Evolutionary conservation across 371 early-diverging fungal genomes (phyloP).

Genomic region (Circinella minor): DNA sequence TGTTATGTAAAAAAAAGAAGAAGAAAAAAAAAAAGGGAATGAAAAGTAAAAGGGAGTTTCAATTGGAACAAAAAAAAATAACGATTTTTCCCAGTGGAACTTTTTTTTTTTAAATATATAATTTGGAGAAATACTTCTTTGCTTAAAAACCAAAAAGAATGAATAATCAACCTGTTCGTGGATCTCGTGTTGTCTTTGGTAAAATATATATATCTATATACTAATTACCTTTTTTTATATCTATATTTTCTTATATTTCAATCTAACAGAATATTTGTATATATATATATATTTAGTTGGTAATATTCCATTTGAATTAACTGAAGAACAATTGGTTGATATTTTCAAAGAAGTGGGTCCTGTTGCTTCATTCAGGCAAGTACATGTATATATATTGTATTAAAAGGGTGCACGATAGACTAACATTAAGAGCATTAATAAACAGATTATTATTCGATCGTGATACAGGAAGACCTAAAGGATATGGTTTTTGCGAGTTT

Average conservation of each 20-base stretch:
- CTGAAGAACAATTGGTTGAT: conserved; percentile 89
- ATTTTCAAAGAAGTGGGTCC: conserved; percentile 92
- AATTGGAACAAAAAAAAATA: too few relatives aligned
- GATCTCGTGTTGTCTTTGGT: conserved; percentile 66
- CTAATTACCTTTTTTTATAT: neutral
- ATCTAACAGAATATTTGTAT: neutral
- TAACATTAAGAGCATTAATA: neutral
- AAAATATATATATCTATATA: neutral
- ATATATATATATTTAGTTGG: conserved; percentile 56
- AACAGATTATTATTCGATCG: conserved; percentile 81
- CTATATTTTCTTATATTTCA: too few relatives aligned
- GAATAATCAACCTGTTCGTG: conserved; percentile 43
- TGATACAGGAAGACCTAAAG: conserved; percentile 87
- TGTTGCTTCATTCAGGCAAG: conserved; percentile 75
- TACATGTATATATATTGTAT: neutral
- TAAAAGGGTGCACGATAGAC: neutral
- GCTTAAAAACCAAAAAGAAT: too few relatives aligned
- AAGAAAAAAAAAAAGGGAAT: too few relatives aligned
- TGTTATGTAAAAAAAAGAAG: too few relatives aligned
- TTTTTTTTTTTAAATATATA: too few relatives aligned
- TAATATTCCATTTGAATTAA: conserved; percentile 85
- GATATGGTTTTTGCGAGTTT: conserved; percentile 91
- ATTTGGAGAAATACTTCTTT: too few relatives aligned
- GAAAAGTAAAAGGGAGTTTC: too few relatives aligned
- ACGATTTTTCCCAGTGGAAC: too few relatives aligned